phyloP scores from a whole-genome alignment of 352 stramenopile species.

The Phytopythium kandeliae region DNA sequence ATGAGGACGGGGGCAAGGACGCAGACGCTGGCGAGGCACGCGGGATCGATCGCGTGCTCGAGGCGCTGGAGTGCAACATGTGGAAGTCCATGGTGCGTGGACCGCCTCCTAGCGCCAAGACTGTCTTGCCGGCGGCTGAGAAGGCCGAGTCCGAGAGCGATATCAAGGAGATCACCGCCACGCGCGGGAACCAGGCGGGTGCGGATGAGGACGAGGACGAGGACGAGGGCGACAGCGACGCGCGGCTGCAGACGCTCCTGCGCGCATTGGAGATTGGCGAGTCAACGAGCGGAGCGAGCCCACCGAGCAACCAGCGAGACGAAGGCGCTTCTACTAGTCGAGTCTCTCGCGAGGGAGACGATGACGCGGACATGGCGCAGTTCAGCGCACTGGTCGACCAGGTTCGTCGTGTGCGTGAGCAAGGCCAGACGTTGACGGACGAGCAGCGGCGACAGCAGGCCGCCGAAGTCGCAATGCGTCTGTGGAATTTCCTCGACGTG shows the following conservation, averaged over 20 bases:
- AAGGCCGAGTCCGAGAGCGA: neutral
- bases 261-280: slow-evolving; percentile 34
- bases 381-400: slow-evolving; percentile 63
- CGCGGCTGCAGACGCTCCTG: slow-evolving; percentile 34
- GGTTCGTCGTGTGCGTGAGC: slow-evolving; percentile 57
- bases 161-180: slow-evolving; percentile 2
- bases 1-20: slow-evolving; percentile 12
- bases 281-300: slow-evolving; percentile 3
- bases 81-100: slow-evolving; percentile 71
- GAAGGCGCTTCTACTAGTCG: neutral
- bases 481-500: slow-evolving; percentile 55
- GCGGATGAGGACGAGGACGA: slow-evolving; percentile 2
- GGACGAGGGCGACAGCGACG: slow-evolving; percentile 21
- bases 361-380: slow-evolving; percentile 47
- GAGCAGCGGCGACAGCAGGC: slow-evolving; percentile 62
- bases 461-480: slow-evolving; percentile 70
- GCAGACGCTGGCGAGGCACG: slow-evolving; percentile 29
- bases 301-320: neutral
- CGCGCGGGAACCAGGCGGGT: slow-evolving; percentile 5
- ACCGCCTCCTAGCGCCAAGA: slow-evolving; percentile 4
- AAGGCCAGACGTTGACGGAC: slow-evolving; percentile 42
- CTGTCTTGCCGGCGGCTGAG: neutral
- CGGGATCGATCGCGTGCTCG: slow-evolving; percentile 62
- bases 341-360: slow-evolving; percentile 14
- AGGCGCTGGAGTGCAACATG: slow-evolving; percentile 76